Evolutionary conservation across 2,329 filamentous ascomycete species (phyloP).

Genomic region (Pestalotiopsis sp.): DNA sequence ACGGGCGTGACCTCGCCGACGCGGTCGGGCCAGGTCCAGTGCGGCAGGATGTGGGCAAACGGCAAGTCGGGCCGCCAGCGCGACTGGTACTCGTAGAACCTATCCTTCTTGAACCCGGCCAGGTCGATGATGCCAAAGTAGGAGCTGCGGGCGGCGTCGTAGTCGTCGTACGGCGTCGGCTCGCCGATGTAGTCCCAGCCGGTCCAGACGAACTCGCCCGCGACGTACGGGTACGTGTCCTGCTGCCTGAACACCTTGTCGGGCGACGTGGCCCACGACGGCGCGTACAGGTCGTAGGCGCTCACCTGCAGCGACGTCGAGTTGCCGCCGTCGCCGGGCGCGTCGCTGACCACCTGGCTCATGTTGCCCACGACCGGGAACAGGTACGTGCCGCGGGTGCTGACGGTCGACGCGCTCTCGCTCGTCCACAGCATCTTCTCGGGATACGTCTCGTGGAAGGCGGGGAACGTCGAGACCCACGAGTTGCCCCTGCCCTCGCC

Average conservation of each 20-base stretch:
- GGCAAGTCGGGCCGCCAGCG: constrained; percentile 51
- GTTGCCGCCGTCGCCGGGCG: constrained; percentile 38
- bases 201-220: constrained; percentile 57
- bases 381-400: constrained; percentile 52
- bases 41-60: constrained; percentile 56
- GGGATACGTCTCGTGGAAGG: constrained; percentile 47
- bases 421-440: constrained; percentile 47
- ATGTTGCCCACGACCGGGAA: constrained; percentile 49
- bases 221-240: constrained; percentile 50
- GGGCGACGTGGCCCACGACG: constrained; percentile 48
- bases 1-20: constrained; percentile 52
- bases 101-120: constrained; percentile 59
- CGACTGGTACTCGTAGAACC: constrained; percentile 57
- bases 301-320: constrained; percentile 39
- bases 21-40: constrained; percentile 57
- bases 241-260: constrained; percentile 56
- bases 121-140: constrained; percentile 62
- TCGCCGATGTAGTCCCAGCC: constrained; percentile 55
- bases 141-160: constrained; percentile 43
- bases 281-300: constrained; percentile 54
- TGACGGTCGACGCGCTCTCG: constrained; percentile 48
- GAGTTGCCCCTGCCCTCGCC: constrained; percentile 43
- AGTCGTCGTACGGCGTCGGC: constrained; percentile 47
- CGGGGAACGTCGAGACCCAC: constrained; percentile 33
- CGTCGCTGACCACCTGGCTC: constrained; percentile 39